Base-by-base conservation (phyloP, 495 filamentous ascomycete genomes). In the Hypoxylon lenormandii region DNA sequence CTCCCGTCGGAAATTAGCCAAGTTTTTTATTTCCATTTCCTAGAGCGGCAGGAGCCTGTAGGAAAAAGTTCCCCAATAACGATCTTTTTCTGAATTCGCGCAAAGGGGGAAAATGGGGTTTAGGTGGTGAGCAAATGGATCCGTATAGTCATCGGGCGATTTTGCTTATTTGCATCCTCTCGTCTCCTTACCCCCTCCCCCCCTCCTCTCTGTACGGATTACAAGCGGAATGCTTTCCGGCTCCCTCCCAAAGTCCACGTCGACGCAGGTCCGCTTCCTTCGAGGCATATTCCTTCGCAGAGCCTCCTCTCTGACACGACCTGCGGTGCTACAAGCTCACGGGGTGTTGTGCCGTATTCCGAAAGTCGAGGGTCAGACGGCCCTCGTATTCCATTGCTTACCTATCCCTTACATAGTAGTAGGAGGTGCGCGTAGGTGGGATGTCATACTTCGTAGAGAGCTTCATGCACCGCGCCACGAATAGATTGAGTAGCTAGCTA, bases 201-300 rank as follows among this genome's bases (percentile, higher is more conserved):
- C n/a, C n/a, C n/a, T n/a, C n/a, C n/a, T n/a, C n/a, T n/a, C 3
- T 28, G 7, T 3, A 28, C 7, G 26, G 26, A 28, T 28, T 3
- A 33, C 30, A 11, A 3, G 19, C 22, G 47, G 22, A 13, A 33
- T 33, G 21, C 22, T 4, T n/a, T 50, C 19, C 22, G 19, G 2
- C 30, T 49, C 19, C 22, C 40, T 57, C 30, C 1, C 30, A 1
- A 1, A 8, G 30, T 33, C 30, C 30, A 37, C 43, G 50, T 26
- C 38, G 64, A 67, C 37, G 64, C 56, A 67, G 64, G 64, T 67
- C 57, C 64, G 36, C 21, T 33, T 56, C 49, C 49, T 60, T 46
- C 51, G 30, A 51, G 65, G 52, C 30, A 30, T 69, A 26, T 58
- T 53, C 58, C 42, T 45, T 33, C 37, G 26, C 23, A 43, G 51